Conservation (phyloP, 1,284 basidiomycete species). For the Cutaneotrichosporon sp. region DNA sequence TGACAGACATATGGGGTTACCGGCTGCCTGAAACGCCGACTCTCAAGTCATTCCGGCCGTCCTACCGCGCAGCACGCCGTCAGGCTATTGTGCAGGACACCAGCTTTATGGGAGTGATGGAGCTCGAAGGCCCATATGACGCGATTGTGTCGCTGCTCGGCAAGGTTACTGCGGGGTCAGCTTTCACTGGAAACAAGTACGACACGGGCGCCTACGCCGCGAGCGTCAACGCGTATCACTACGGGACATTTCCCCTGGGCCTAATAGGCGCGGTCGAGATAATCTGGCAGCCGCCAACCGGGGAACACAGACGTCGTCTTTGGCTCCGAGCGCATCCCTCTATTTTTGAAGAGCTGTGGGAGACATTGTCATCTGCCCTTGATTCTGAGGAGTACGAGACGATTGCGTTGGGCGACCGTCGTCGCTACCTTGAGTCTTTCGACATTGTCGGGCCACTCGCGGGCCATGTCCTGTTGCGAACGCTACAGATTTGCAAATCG, state of each 20-base stretch:
- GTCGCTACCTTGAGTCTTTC: conserved; percentile 67
- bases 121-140: conserved; percentile 61
- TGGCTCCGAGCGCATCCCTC: conserved; percentile 78
- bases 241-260: conserved; percentile 58
- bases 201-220: conserved; percentile 50
- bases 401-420: conserved; percentile 64
- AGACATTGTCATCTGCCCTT: neutral
- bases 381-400: neutral
- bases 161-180: conserved; percentile 28
- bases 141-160: conserved; percentile 56
- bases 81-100: conserved; percentile 80
- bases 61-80: conserved; percentile 75
- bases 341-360: conserved; percentile 57
- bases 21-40: conserved; percentile 77
- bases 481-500: conserved; percentile 56
- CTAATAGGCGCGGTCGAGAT: conserved; percentile 66
- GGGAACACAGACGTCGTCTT: conserved; percentile 33
- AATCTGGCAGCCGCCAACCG: conserved; percentile 59
- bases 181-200: conserved; percentile 38
- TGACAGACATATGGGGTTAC: conserved; percentile 85
- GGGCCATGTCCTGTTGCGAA: conserved; percentile 69
- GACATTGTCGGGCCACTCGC: conserved; percentile 81
- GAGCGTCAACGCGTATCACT: conserved; percentile 36
- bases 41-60: conserved; percentile 81
- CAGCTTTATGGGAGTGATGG: conserved; percentile 71